Base-by-base conservation (phyloP, 1,284 basidiomycete species). In the Melampsora americana region DNA sequence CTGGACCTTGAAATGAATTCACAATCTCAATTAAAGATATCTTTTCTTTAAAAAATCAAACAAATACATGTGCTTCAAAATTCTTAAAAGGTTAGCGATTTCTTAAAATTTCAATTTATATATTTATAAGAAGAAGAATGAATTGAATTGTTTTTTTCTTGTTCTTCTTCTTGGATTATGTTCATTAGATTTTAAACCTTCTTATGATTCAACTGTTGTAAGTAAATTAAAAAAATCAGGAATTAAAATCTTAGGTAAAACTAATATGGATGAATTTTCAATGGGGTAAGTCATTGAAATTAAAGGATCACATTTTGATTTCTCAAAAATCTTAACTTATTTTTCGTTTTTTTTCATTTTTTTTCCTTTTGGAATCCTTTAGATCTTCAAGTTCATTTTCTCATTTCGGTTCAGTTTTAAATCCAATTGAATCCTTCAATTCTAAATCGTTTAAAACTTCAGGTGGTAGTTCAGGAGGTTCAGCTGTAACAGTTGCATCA, bases 191-290 rank as follows among this genome's bases (percentile, higher is more conserved):
- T 98, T 92, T 80, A 82, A 80, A 0, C 88, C 95, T 0, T 92
- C 93, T 0, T 94, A 91, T 81, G 91, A 94, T 81, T 93, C 95
- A 64, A 93, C 93, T 0, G 91, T 91, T 5, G 92, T 97, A 0
- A 78, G 84, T 0, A 83, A 89, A 1, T 84, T 99, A 0, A 84
- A 86, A 0, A 78, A 84, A 0, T 86, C 87, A 0, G 94, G 93
- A 0, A 93, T 90, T 0, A 82, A 86, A 11, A 87, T 98, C 16
- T 81, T 90, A 0, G 94, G 93, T 1, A 95, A 95, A 84, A 90
- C 94, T 0, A 97, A 97, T 82, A 94, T 93, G 83, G 95, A 99
- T 82, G 95, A 98, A 83, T 99, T 99, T 83, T 95, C 95, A 0
- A 99, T 99, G 95, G 95, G 95, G 90, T 93, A 78, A 23, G 86